Evolutionary conservation across 2,329 filamentous ascomycete species (phyloP), one percentile per base, ranked within the genome.

Genomic region (Trichothecium roseum): DNA sequence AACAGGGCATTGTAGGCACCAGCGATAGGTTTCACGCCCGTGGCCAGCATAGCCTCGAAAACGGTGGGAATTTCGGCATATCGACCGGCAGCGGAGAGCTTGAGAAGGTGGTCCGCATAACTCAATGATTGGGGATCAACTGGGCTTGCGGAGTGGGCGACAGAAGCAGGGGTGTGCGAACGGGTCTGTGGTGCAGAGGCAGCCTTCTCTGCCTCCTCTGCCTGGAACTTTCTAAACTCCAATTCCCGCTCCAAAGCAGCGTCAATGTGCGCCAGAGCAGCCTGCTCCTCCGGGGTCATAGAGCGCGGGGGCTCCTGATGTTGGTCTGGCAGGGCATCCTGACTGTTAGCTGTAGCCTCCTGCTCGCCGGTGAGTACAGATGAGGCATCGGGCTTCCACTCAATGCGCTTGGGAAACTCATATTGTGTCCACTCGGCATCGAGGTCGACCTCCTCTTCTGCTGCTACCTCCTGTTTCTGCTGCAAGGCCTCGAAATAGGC

Each of bases 401-500:
- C 88, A 48, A 95, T 85, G 43, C 81, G 74, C 59, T 86, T 82
- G 37, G 81, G 82, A 55, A 93, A 88, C 57, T 94, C 84, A 51
- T 87, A 93, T 56, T 94, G 86, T 30, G 81, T 81, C 86, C 86
- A 94, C 55, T 95, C 88, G 46, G 81, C 78, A 34, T 86, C 81
- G 20, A 24, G 6, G 10, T 24, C 20, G 32, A 78, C 63, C 27
- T 74, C 72, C 15, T 69, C 64, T n/a, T 38, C 33, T 26, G 24
- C 36, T 16, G 17, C 26, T 4, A 49, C 50, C 4, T 51, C 81
- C 55, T 89, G 78, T 44, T 80, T 74, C 56, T 83, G 81, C 59
- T 89, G 86, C 66, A 91, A 83, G 37, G 86, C 84, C 57, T 91
- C 86, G 51, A 87, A 93, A 62, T 94, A 95, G 49, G 85, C 87